phyloP scores from a whole-genome alignment of 257 asterid genomes.

The Cinchona pubescens region DNA sequence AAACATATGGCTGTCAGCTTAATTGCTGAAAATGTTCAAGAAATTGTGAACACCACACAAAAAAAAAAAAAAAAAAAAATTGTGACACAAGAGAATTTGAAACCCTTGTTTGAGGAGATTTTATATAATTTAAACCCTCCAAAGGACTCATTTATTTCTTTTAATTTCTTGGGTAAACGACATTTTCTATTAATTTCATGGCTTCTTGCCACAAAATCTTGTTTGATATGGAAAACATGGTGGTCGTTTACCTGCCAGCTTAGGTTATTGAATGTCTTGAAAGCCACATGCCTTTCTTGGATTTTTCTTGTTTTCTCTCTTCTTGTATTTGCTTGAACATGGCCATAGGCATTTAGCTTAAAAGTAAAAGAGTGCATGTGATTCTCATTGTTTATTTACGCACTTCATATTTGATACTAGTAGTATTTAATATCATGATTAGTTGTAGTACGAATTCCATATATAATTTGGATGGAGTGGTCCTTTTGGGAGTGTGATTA shows the following conservation, averaged over 20 bases:
- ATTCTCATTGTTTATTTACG: not conserved
- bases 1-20: not conserved
- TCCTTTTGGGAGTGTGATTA: not conserved
- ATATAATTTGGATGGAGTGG: not conserved
- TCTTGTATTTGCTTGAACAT: not conserved
- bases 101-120: not conserved
- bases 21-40: not conserved
- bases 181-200: not conserved
- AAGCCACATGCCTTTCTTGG: not conserved
- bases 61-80: not conserved
- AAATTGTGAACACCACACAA: not conserved
- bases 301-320: not conserved
- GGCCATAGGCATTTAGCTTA: not conserved
- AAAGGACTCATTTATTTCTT: not conserved
- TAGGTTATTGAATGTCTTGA: not conserved
- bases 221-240: constrained; percentile 5
- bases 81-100: not conserved
- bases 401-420: not conserved
- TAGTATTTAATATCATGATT: not conserved
- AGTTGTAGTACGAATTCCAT: not conserved
- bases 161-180: not conserved
- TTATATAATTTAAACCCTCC: not conserved
- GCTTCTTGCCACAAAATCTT: not conserved
- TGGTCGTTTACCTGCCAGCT: constrained; percentile 7
- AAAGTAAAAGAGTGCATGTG: not conserved